A percentile compares a stretch with the other conserved stretches of the same genome.
phyloP scores from a whole-genome alignment of 306 rosid genomes.

The Crataegus laevigata region DNA sequence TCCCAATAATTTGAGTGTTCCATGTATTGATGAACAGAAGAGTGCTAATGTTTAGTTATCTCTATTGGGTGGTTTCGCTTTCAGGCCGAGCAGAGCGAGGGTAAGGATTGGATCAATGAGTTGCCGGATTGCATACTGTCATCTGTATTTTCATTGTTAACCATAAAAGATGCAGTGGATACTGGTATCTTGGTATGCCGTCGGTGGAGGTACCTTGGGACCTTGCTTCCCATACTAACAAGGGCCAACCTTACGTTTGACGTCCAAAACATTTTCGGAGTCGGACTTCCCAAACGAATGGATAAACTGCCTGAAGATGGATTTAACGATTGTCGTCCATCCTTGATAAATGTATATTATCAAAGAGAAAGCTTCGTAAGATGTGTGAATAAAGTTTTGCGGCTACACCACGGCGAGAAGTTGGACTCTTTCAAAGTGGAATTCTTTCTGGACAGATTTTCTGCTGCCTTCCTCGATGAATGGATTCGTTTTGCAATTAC shows the following conservation, averaged over 20 bases:
- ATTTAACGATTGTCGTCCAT: neutral
- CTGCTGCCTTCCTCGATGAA: neutral
- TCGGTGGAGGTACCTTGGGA: neutral
- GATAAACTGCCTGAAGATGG: too few relatives aligned
- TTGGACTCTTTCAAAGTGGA: neutral
- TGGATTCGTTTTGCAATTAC: neutral
- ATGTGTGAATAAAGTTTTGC: neutral
- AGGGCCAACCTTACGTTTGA: neutral
- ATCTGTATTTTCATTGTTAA: neutral
- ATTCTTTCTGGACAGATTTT: neutral
- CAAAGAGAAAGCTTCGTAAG: neutral
- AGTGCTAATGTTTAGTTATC: too few relatives aligned
- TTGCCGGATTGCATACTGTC: neutral
- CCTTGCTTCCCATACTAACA: neutral
- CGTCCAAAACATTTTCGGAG: neutral
- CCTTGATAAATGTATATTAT: too few relatives aligned
- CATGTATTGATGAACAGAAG: too few relatives aligned
- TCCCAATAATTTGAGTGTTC: too few relatives aligned
- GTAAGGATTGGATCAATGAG: neutral
- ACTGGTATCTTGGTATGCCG: neutral
- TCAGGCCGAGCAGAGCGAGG: neutral
- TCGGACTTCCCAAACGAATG: neutral
- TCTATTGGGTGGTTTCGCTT: neutral
- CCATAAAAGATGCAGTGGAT: neutral
- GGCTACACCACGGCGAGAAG: neutral